These are phyloP conservation scores for Salix exigua DNA, from an alignment of 345 rosid species.

Conservation along the genomic window DNA sequence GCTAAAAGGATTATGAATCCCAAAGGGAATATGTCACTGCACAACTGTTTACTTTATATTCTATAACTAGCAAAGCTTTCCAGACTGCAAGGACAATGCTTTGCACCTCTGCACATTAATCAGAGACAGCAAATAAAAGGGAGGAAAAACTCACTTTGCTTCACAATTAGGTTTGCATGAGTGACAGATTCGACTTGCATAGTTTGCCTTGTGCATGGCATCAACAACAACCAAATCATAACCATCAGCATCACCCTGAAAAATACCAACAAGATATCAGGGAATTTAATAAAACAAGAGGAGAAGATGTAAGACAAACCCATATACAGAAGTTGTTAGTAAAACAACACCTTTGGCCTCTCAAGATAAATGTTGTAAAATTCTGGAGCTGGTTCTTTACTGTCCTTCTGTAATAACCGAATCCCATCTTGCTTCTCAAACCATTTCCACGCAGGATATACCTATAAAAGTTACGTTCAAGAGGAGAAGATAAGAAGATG, in stretches of 20 bases:
- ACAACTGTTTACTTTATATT: not conserved
- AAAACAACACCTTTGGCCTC: conserved; percentile 84
- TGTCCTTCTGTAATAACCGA: conserved; percentile 87
- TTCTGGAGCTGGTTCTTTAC: conserved; percentile 97
- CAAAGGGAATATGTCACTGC: no score
- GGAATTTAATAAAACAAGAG: conserved; percentile 16
- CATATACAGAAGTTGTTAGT: conserved; percentile 11
- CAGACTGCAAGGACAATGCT: not conserved
- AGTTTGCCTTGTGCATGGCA: conserved; percentile 99
- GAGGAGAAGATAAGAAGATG: no score
- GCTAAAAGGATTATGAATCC: no score
- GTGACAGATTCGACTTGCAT: conserved; percentile 99
- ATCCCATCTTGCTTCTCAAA: conserved; percentile 99
- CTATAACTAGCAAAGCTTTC: not conserved
- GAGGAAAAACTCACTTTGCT: conserved; percentile 68
- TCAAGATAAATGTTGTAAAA: conserved; percentile 97
- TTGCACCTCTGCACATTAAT: not conserved
- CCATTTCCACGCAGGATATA: conserved; percentile 99
- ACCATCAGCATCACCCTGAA: conserved; percentile 99
- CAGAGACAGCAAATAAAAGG: not conserved
- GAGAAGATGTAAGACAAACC: not conserved
- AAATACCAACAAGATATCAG: conserved; percentile 22
- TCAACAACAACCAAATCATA: conserved; percentile 98
- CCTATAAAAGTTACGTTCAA: no score
- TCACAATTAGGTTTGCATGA: conserved; percentile 99